Evolutionary conservation across 208 protist species (phyloP), one percentile per base, ranked within the genome.

Genomic region (Crithidia mellificae): DNA sequence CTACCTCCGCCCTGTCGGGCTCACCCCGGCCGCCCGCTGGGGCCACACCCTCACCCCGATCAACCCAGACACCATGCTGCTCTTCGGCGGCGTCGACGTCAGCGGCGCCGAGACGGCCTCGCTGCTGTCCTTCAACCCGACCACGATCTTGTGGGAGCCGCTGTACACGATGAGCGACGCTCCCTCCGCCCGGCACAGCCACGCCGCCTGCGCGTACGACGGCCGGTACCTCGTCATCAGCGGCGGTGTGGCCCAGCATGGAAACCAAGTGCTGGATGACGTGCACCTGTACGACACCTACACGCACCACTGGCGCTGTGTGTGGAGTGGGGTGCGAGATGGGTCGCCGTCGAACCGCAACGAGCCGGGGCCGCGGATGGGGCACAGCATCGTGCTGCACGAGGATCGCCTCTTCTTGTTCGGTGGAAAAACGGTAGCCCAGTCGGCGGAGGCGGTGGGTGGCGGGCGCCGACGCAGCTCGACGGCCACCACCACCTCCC

Each of bases 391-490:
- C 63, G 70, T 92, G n/a, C 36, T 89, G 58, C 66, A 76, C 47
- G 80, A 91, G 20, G 80, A 90, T 56, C 70, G 84, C 8, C 67
- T 94, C 32, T 94, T 90, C 68, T 53, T 94, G 22, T 94, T 83
- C 56, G 89, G 89, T 29, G 89, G 89, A 6, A 84, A 81, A 36
- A 78, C 80, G 32, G 53, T 76, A 41, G 75, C 68, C 47, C 49
- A 63, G 15, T 68, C 69, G 32, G 29, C 43, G 53, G 20, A 52
- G n/a, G 44, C 44, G 30, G 27, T 11, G 27, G 50, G 52, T 27
- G 58, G 44, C 29, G 14, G 30, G 20, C 69, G 65, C 49, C 64
- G n/a, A n/a, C n/a, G 64, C 39, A 47, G 59, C 3, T 74, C 69
- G 41, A 53, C 41, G 8, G 41, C 36, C 19, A 39, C 50, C 19